Evolutionary conservation across 768 basidiomycete species (phyloP).

Genomic region (Galerina sulciceps): DNA sequence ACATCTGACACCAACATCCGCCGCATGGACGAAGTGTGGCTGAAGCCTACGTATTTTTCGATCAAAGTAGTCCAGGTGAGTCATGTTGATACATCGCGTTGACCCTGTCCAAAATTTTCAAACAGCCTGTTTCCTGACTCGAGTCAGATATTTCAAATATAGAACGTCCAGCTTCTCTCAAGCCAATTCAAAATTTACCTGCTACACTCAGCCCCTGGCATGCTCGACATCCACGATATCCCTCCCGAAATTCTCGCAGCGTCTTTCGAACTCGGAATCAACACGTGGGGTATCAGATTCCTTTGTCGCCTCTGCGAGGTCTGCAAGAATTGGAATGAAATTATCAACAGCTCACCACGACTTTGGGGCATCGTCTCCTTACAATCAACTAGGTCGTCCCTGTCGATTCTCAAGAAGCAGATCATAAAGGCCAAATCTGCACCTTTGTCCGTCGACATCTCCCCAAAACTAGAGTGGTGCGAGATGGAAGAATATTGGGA

Average conservation of each 20-base stretch:
- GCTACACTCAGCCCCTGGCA: background rate
- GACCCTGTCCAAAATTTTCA: too few relatives aligned
- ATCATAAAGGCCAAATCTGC: conserved; percentile 30
- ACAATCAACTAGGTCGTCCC: background rate
- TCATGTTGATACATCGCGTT: too few relatives aligned
- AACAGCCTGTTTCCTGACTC: too few relatives aligned
- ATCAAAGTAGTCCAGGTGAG: too few relatives aligned
- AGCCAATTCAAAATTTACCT: too few relatives aligned
- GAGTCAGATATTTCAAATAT: too few relatives aligned
- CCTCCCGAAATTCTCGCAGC: conserved; percentile 33
- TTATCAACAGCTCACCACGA: conserved; percentile 29
- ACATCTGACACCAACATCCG: too few relatives aligned
- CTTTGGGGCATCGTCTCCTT: conserved; percentile 35
- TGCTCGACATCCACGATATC: conserved; percentile 20
- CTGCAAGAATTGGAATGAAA: conserved; percentile 27
- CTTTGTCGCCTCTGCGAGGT: conserved; percentile 31
- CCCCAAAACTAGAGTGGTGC: background rate
- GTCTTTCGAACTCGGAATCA: conserved; percentile 30
- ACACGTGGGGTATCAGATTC: conserved; percentile 29
- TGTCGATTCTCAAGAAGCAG: conserved; percentile 15
- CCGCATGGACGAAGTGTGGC: too few relatives aligned
- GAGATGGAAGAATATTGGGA: background rate
- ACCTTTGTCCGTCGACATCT: conserved; percentile 26
- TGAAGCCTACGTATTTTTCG: too few relatives aligned
- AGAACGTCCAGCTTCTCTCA: too few relatives aligned